A percentile compares a stretch with the other conserved stretches of the same genome.
Evolutionary conservation across 2,329 filamentous ascomycete species (phyloP).

Genomic region (Sclerotinia minor): DNA sequence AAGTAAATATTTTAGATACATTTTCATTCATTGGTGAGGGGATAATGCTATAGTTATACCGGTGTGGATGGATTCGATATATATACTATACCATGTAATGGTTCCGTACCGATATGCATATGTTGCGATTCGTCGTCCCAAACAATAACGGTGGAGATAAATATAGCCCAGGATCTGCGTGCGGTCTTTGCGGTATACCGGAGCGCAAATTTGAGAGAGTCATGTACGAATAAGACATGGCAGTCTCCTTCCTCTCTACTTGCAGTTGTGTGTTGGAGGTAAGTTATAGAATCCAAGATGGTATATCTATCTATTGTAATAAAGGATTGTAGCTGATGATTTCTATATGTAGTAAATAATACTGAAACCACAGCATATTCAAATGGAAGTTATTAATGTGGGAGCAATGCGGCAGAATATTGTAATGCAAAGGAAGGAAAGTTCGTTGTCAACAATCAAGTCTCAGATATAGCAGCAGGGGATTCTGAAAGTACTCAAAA

Average conservation of each 20-base stretch:
- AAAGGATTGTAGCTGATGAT: neutral
- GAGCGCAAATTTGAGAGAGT: conserved; percentile 22
- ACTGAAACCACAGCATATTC: conserved; percentile 17
- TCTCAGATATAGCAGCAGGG: conserved; percentile 6
- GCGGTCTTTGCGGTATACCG: conserved; percentile 24
- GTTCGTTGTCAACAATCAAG: conserved; percentile 22
- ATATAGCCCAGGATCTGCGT: conserved; percentile 22
- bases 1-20: no score
- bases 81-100: conserved; percentile 18
- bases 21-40: neutral
- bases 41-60: conserved; percentile 18
- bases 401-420: conserved; percentile 13
- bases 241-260: conserved; percentile 17
- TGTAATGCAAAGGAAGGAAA: conserved; percentile 14
- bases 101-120: conserved; percentile 20
- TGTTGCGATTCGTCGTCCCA: conserved; percentile 10
- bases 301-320: no score
- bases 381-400: conserved; percentile 24
- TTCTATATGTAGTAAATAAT: conserved; percentile 9
- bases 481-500: neutral
- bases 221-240: conserved; percentile 24
- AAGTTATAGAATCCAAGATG: neutral
- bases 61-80: conserved; percentile 12
- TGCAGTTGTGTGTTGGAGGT: conserved; percentile 23
- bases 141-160: conserved; percentile 19